These are phyloP conservation scores for Sclerotinia spermophila DNA, from an alignment of 2,329 filamentous ascomycete species.

Conservation along the genomic window DNA sequence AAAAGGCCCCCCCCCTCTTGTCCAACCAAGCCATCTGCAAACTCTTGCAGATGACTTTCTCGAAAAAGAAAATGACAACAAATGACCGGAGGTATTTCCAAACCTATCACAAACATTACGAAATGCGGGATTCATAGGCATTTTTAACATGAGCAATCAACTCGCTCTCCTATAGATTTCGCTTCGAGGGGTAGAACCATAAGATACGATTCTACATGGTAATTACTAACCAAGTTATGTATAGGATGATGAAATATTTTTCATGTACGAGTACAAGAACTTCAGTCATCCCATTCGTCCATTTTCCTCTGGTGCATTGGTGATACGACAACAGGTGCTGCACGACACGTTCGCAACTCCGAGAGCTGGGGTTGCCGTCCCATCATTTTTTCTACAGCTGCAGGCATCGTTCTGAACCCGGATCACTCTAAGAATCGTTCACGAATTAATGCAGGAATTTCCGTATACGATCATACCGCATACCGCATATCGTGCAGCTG, in stretches of 20 bases:
- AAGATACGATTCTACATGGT: neutral
- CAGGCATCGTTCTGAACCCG: slow-evolving; percentile 1
- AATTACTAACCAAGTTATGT: neutral
- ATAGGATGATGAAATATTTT: neutral
- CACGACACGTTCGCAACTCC: slow-evolving; percentile 17
- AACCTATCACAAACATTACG: slow-evolving; percentile 10
- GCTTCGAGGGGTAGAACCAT: neutral
- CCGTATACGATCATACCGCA: slow-evolving; percentile 1
- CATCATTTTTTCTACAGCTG: slow-evolving; percentile 5
- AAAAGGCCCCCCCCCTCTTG: neutral
- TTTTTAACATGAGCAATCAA: slow-evolving; percentile 6
- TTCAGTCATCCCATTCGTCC: neutral
- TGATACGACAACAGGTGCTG: slow-evolving; percentile 18
- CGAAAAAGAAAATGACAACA: neutral
- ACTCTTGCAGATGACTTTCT: slow-evolving; percentile 17
- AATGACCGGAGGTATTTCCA: neutral
- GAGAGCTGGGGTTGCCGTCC: slow-evolving; percentile 16
- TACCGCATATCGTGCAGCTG: slow-evolving; percentile 11
- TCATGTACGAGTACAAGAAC: neutral
- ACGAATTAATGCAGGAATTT: slow-evolving; percentile 10
- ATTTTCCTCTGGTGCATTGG: neutral
- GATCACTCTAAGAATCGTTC: neutral
- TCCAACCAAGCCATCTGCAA: slow-evolving; percentile 1
- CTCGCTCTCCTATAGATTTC: neutral
- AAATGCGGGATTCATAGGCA: neutral